Percentiles rank a stretch among this genome's conserved stretches.
Conservation (phyloP, 768 basidiomycete genomes). For the Cystofilobasidium capitatum region DNA sequence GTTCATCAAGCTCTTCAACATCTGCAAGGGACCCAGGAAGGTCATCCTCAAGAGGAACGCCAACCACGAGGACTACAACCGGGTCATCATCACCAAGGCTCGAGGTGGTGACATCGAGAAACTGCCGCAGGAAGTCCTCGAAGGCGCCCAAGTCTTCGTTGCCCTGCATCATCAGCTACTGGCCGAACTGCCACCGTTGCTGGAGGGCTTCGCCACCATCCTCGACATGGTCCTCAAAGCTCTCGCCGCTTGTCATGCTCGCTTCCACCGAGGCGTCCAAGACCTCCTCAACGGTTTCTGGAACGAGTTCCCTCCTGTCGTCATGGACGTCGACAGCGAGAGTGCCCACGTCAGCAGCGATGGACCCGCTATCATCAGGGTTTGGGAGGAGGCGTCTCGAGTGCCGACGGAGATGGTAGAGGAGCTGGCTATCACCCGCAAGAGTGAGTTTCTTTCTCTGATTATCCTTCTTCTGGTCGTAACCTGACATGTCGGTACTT, state of each 20-base stretch:
- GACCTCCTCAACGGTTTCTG: constrained; percentile 29
- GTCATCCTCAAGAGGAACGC: constrained; percentile 34
- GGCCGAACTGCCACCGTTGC: constrained; percentile 38
- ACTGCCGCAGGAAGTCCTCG: constrained; percentile 26
- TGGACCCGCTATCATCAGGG: constrained; percentile 19
- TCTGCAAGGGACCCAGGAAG: constrained; percentile 34
- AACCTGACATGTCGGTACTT: not conserved
- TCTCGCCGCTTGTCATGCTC: constrained; percentile 34
- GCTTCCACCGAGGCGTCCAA: constrained; percentile 30
- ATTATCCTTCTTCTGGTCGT: not conserved
- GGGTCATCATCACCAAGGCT: constrained; percentile 31
- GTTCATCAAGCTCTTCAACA: constrained; percentile 33
- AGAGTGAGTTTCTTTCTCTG: constrained; percentile 10
- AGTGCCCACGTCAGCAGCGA: not conserved
- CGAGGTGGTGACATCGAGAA: constrained; percentile 31
- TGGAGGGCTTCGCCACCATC: constrained; percentile 37
- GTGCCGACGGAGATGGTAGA: constrained; percentile 20
- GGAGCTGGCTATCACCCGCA: constrained; percentile 19
- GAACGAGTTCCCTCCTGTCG: constrained; percentile 27
- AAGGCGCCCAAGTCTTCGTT: constrained; percentile 36
- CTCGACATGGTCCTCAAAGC: constrained; percentile 33
- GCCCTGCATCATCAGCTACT: constrained; percentile 39
- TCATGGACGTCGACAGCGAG: constrained; percentile 8
- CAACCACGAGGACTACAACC: constrained; percentile 35
- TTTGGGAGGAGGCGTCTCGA: constrained; percentile 25